Evolutionary conservation across 768 basidiomycete genomes (phyloP), one percentile per base, ranked within the genome.

Genomic region (Hygrophoropsis aurantiaca): DNA sequence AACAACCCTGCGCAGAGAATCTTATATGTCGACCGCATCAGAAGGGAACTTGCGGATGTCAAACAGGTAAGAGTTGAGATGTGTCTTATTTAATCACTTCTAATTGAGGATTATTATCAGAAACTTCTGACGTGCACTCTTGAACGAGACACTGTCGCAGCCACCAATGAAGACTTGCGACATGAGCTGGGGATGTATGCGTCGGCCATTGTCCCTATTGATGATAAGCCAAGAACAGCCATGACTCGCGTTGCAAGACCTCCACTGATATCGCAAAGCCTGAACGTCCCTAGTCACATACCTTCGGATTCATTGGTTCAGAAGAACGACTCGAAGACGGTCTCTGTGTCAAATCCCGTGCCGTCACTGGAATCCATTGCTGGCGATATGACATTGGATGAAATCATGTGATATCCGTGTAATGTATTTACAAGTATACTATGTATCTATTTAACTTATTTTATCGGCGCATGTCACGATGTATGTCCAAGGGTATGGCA

Each of bases 1-100:
- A 75, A 78, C 26, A 94, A 94, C 59, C 87, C 89, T 8, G 81
- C 82, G 2, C 93, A 95, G 65, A 80, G 83, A 49, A 92, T 97
- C 57, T 73, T 83, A 62, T 94, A 95, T 55, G 82, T 97, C 13
- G 94, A 94, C 49, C 77, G 83, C 44, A 81, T 97, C 43, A 77
- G 93, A 27, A 71, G 77, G 46, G 92, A 95, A 60, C 69, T 94
- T 40, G 81, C 89, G 2, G 84, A 90, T 46, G 74, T 79, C 5
- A 92, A 91, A 64, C 87, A 90, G 66, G 92, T 90, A 51, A 49
- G 84, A 68, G 21, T 19, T 20, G 27, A 6, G 27, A 6, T 30
- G 27, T 7, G 13, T 30, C 6, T 30, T 30, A 30, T 30, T 30
- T 30, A 30, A 6, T 13, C 39, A 30, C n/a, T n/a, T n/a, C n/a